Base-by-base conservation (phyloP, 345 rosid species). In the Populus nigra region DNA sequence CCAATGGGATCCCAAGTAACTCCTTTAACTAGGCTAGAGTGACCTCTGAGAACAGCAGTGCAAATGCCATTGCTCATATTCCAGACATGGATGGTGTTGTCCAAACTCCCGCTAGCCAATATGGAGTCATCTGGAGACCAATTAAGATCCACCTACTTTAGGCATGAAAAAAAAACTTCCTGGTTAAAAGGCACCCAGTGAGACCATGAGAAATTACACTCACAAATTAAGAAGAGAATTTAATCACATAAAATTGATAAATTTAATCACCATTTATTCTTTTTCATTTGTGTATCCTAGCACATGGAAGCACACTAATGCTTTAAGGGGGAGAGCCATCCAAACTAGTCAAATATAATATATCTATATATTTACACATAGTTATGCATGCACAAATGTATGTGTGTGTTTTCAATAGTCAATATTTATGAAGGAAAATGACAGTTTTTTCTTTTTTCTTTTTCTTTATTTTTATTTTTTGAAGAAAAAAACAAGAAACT, bases 121-220 rank as follows among this genome's bases (percentile, higher is more conserved):
- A 86, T 90, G 61, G 90, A 92, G 82, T 96, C 99, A 89, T 96
- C 99, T 77, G 97, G 97, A 83, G 99, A 96, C 99, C 99, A 96
- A 84, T 96, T 96, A 84, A 94, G 96, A 96, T 96, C 99, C 92
- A 96, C 99, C 99, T 96, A 96, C 97, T 92, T 90, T 81, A 93
- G 81, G 89, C 92, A 85, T 77, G 80, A 77, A 79, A 73, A 81
- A 85, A 85, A 61, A 85, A 66, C 65, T 68, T 81, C 80, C 82
- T 76, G 79, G 90, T 87, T 87, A 88, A 82, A 85, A 74, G 23
- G 83, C 80, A 73, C 62, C 33, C 45, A 57, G n/a, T 22, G 35
- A 41, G 50, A 49, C 50, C 18, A 71, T 79, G 35, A 74, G 72
- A 86, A 36, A 76, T 72, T 79, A 73, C 27, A 50, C n/a, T 31